Evolutionary conservation across 1,284 basidiomycete species (phyloP).

Genomic region (Sporisorium exsertum): DNA sequence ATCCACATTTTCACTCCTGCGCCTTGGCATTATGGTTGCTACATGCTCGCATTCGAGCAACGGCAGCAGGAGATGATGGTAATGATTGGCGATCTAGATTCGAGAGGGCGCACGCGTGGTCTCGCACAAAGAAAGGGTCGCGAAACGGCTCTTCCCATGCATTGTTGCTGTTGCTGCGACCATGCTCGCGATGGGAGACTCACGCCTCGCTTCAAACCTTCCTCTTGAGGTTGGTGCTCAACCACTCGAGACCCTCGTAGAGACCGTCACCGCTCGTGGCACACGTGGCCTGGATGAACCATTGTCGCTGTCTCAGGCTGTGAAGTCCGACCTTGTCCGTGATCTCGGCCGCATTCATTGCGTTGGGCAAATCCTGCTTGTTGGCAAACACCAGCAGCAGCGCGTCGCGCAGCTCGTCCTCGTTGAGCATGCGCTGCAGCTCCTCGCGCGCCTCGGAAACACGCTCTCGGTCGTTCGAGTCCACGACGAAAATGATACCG

Average conservation of each 20-base stretch:
- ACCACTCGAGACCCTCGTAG: constrained; percentile 83
- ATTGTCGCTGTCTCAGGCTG: constrained; percentile 86
- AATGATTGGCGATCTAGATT: constrained; percentile 28
- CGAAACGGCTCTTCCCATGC: neutral
- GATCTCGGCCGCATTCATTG: constrained; percentile 99
- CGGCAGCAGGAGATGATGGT: constrained; percentile 34
- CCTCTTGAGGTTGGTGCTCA: constrained; percentile 88
- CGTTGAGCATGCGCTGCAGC: constrained; percentile 99
- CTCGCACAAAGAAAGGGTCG: neutral
- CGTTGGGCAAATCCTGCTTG: constrained; percentile 98
- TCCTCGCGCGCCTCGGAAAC: constrained; percentile 99
- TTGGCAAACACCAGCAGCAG: constrained; percentile 99
- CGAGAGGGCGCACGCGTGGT: constrained; percentile 14
- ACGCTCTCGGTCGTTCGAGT: constrained; percentile 99
- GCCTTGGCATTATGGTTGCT: constrained; percentile 11
- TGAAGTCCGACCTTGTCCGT: constrained; percentile 99
- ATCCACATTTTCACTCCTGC: constrained; percentile 55
- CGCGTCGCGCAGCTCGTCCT: constrained; percentile 98
- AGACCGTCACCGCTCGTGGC: constrained; percentile 98
- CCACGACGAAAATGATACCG: constrained; percentile 99
- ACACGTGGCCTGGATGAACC: constrained; percentile 98
- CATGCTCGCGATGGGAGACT: constrained; percentile 11
- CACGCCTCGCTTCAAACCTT: constrained; percentile 74
- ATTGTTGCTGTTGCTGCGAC: constrained; percentile 4
- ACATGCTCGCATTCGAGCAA: constrained; percentile 25